phyloP scores from a whole-genome alignment of 108 stramenopile genomes.

The Nitzschia putrida region DNA sequence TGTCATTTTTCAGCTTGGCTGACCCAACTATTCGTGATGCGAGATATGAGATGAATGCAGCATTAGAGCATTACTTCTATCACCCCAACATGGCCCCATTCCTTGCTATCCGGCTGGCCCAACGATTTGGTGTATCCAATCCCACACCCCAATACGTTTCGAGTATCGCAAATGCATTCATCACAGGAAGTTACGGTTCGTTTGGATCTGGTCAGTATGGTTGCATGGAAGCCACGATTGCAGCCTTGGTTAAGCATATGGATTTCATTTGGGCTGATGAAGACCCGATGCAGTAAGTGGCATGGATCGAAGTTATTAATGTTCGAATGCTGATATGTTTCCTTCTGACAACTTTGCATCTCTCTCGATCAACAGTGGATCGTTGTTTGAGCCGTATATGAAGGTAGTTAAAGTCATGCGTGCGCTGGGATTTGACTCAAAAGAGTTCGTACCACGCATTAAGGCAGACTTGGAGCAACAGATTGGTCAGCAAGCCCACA shows the following conservation, averaged over 20 bases:
- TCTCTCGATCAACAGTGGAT: not conserved
- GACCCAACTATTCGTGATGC: not conserved
- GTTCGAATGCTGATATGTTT: too few species aligned
- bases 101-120: not conserved
- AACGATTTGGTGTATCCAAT: not conserved
- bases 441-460: not conserved
- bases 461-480: not conserved
- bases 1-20: not conserved
- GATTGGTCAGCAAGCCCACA: not conserved
- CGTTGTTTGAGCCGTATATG: not conserved
- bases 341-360: too few species aligned
- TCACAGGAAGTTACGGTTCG: not conserved
- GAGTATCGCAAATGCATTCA: too few species aligned
- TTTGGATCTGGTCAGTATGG: not conserved
- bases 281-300: not conserved
- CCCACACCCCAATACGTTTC: not conserved
- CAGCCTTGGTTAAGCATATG: not conserved
- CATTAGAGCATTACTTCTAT: not conserved
- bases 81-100: slow-evolving; percentile 2
- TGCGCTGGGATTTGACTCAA: not conserved
- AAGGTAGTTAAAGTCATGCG: not conserved
- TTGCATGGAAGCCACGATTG: not conserved
- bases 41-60: not conserved
- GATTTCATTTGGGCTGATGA: not conserved
- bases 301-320: too few species aligned